A percentile compares a stretch with the other conserved stretches of the same genome.
Evolutionary conservation across 108 stramenopile species (phyloP).

Genomic region (Discostella stelligeroides): DNA sequence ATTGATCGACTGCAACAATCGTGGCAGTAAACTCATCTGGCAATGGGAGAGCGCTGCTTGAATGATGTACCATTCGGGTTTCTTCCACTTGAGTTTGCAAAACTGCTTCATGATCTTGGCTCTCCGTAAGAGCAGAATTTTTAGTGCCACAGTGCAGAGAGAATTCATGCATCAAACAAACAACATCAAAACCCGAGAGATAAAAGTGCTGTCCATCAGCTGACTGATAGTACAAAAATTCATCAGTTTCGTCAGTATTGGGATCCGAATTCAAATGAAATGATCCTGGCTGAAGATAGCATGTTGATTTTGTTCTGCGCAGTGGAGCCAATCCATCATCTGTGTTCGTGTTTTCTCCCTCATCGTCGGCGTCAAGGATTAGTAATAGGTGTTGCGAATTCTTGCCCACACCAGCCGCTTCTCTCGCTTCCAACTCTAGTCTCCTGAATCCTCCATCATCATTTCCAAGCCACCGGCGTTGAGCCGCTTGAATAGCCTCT

Average conservation of each 20-base stretch:
- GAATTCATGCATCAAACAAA: constrained; percentile 70
- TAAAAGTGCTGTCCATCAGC: constrained; percentile 77
- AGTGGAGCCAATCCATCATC: not conserved
- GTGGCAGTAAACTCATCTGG: constrained; percentile 71
- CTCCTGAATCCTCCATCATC: constrained; percentile 38
- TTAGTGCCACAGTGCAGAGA: constrained; percentile 19
- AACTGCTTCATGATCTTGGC: constrained; percentile 14
- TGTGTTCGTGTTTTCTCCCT: not conserved
- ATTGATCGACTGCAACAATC: constrained; percentile 62
- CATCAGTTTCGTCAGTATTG: constrained; percentile 37
- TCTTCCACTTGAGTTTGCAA: not conserved
- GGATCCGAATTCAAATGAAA: constrained; percentile 18
- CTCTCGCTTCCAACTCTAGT: constrained; percentile 28
- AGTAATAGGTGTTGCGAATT: not conserved
- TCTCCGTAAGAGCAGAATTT: not conserved
- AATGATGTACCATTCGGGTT: too few relatives aligned
- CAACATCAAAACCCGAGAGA: constrained; percentile 77
- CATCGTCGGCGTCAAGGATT: not conserved
- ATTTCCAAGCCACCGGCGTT: constrained; percentile 32
- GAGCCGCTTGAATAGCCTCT: constrained; percentile 38
- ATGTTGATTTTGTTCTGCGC: not conserved
- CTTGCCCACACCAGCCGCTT: not conserved
- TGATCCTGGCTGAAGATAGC: constrained; percentile 23
- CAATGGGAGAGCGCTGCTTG: constrained; percentile 40
- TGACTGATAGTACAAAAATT: constrained; percentile 70